Base-by-base conservation (phyloP, 495 filamentous ascomycete genomes). In the Aspergillus campestris region DNA sequence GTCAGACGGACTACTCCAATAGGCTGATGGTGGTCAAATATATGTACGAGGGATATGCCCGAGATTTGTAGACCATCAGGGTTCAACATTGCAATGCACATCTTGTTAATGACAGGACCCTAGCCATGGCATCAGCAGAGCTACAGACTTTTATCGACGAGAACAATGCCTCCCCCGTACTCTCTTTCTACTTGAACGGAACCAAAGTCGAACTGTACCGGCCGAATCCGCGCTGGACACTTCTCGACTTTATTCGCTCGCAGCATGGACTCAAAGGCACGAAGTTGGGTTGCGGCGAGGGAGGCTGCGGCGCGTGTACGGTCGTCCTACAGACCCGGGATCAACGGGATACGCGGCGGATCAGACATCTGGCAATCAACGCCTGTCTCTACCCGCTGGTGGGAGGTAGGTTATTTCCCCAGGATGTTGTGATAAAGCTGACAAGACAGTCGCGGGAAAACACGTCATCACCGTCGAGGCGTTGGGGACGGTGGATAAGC, bases 391-490 rank as follows among this genome's bases (percentile, higher is more conserved):
- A 90, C 14, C 92, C 92, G 4, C 72, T 98, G 37, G 81, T 89
- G 31, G 90, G 88, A 51, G 54, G 54, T 53, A 40, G 30, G 36
- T 44, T 30, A 12, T 42, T 11, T 47, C n/a, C 33, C 12, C 31
- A 13, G 35, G 8, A 29, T 32, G 14, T 33, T 31, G 13, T 32
- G 12, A 12, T 8, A 24, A 31, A 24, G 24, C 32, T 14, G 32
- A 48, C 18, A 31, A 32, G 9, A 15, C 27, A 50, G 79, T 96
- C 9, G 89, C 94, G 62, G 92, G 92, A 14, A 98, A 98, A 61
- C 92, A 98, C 74, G 89, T 98, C 48, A 94, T 98, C 56, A 98
- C 92, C n/a, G 80, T 98, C n/a, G 92, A 98, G 65, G 92, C 92
- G 14, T 92, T 98, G 60, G 92, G 92, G 9, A 86, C 83, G 55